Evolutionary conservation across 108 stramenopile species (phyloP).

Genomic region (Nitzschia sp.): DNA sequence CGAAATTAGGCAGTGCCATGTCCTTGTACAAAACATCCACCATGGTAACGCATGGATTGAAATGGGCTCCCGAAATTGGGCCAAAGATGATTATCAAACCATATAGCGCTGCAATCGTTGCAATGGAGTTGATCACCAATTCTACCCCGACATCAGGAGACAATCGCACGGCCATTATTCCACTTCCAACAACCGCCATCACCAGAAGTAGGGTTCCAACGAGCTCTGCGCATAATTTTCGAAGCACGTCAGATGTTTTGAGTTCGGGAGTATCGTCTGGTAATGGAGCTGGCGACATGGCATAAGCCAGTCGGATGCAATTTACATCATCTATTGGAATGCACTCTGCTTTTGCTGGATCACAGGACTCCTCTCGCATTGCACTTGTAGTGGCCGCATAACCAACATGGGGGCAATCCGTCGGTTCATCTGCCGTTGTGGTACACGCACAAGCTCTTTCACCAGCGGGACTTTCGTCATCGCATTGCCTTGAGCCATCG

Average conservation of each 20-base stretch:
- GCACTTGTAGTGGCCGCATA: background rate
- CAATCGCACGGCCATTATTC: conserved; percentile 29
- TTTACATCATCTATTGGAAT: background rate
- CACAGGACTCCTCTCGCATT: background rate
- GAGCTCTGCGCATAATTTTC: conserved; percentile 26
- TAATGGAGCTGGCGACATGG: conserved; percentile 12
- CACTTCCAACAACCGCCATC: conserved; percentile 32
- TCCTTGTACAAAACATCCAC: conserved; percentile 29
- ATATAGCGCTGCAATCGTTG: conserved; percentile 37
- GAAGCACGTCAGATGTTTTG: conserved; percentile 5
- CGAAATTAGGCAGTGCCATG: conserved; percentile 4
- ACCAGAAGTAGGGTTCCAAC: conserved; percentile 37
- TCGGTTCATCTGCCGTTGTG: no score
- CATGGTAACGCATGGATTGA: conserved; percentile 38
- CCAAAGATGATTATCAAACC: conserved; percentile 39
- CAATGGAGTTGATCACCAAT: conserved; percentile 33
- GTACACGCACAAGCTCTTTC: no score
- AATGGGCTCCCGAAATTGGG: conserved; percentile 39
- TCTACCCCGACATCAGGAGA: conserved; percentile 32
- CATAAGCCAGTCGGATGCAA: conserved; percentile 7
- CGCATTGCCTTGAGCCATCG: no score
- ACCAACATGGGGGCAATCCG: no score
- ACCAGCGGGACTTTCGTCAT: no score
- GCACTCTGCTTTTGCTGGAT: conserved; percentile 8
- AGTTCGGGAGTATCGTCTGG: conserved; percentile 1